Base-by-base conservation (phyloP, 495 filamentous ascomycete species). In the Bombardia bombarda region DNA sequence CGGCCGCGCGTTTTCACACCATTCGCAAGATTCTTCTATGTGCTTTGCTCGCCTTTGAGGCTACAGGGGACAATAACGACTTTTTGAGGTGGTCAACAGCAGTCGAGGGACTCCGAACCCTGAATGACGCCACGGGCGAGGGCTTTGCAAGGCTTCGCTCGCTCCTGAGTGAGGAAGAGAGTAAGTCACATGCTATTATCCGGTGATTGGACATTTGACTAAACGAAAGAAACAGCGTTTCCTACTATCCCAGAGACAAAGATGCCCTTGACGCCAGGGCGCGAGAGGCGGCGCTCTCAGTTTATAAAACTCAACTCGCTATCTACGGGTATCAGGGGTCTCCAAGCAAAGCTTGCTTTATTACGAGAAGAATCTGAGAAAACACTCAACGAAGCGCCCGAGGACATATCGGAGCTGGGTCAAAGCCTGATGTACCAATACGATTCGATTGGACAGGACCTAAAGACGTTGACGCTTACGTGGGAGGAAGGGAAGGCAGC, bases 331-430 rank as follows among this genome's bases (percentile, higher is more conserved):
- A 90, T 98, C 40, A 82, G 87, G 9, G 85, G 86, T 7, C 78
- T 98, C 19, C 90, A 97, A 60, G 92, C 92, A 21, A 96, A 95
- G 62, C 82, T 98, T 71, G 88, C 94, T 41, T 72, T 98, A 13
- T 66, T 96, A 33, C 82, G 89, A 25, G 92, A 98, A 63, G 88
- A 95, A 61, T 88, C 87, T 5, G 83, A 85, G 50, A 77, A 76
- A 48, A 77, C 78, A 38, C 66, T 94, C 16, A 82, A 88, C 51
- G 79, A 80, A 49, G 73, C 84, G 6, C n/a, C n/a, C n/a, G 79
- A 82, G 33, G 83, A 92, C 49, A 65, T 84, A 3, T 74, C 76
- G 16, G 80, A 89, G 43, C 73, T 93, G 25, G 86, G 85, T 8
- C 68, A 78, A 3, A 80, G 75, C 41, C 76, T 97, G 20, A 80